phyloP scores from a whole-genome alignment of 2,329 filamentous ascomycete species.

The Curvularia hawaiiensis region DNA sequence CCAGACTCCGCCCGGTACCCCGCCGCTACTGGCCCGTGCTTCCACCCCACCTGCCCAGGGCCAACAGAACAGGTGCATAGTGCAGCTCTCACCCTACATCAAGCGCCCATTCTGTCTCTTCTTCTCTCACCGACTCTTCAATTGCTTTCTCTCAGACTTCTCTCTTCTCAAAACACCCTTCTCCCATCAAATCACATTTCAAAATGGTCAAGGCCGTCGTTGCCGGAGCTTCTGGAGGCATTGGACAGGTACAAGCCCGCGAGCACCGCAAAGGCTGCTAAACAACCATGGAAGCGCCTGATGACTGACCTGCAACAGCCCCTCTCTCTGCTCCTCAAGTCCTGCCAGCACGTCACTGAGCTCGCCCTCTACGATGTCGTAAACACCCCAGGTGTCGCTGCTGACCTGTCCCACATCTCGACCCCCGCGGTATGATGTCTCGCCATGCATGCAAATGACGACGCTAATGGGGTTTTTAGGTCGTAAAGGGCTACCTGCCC shows the following conservation, averaged over 20 bases:
- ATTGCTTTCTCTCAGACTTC: conserved; percentile 16
- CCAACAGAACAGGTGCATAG: conserved; percentile 39
- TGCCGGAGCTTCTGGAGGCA: conserved; percentile 96
- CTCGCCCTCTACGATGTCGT: conserved; percentile 99
- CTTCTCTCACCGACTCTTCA: conserved; percentile 23
- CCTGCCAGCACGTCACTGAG: conserved; percentile 84
- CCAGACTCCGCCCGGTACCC: conserved; percentile 28
- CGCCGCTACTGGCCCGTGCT: conserved; percentile 37
- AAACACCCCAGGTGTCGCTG: conserved; percentile 94
- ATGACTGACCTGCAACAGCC: conserved; percentile 63
- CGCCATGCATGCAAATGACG: conserved; percentile 10
- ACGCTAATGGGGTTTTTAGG: conserved; percentile 52
- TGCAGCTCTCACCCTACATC: conserved; percentile 33
- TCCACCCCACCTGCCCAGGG: conserved; percentile 28
- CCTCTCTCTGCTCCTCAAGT: conserved; percentile 94
- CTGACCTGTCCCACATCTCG: conserved; percentile 97
- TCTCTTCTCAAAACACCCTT: conserved; percentile 21
- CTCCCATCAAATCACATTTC: conserved; percentile 18
- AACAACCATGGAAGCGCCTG: not conserved
- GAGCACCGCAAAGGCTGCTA: conserved; percentile 22
- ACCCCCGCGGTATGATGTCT: conserved; percentile 71
- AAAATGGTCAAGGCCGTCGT: conserved; percentile 60
- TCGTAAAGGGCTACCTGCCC: conserved; percentile 86
- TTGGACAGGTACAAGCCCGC: conserved; percentile 77
- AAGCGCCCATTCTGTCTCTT: conserved; percentile 22